Percentiles rank a stretch among this genome's conserved stretches.
phyloP scores from a whole-genome alignment of 352 stramenopile species.

The Globisporangium cystogenes region DNA sequence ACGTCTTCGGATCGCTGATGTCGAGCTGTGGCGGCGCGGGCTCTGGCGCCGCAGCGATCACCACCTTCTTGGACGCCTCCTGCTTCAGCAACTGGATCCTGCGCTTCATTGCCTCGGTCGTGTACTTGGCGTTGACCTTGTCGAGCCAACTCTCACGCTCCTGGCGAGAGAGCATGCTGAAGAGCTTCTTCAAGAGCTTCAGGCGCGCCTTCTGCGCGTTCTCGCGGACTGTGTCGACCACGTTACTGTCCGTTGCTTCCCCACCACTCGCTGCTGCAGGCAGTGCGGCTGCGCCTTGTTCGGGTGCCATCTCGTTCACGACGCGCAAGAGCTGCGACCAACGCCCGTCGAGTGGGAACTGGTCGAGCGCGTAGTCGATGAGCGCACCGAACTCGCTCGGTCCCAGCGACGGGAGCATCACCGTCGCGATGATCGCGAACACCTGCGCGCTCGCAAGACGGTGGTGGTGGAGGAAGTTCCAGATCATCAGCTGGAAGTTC shows the following conservation, averaged over 20 bases:
- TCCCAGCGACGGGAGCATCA: constrained; percentile 39
- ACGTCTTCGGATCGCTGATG: constrained; percentile 24
- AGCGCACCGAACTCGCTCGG: constrained; percentile 35
- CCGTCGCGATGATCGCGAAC: constrained; percentile 30
- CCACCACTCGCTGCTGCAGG: neutral
- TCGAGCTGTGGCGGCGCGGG: constrained; percentile 9
- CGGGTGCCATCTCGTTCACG: constrained; percentile 32
- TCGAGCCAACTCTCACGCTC: constrained; percentile 47
- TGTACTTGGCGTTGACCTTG: constrained; percentile 41
- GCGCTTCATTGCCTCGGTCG: constrained; percentile 30
- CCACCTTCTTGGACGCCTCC: constrained; percentile 8
- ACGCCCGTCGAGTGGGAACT: constrained; percentile 22
- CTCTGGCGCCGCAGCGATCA: constrained; percentile 2
- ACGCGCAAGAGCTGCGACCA: constrained; percentile 42
- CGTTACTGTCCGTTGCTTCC: constrained; percentile 2
- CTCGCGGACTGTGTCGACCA: constrained; percentile 6
- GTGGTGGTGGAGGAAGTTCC: constrained; percentile 55
- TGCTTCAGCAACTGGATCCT: constrained; percentile 16
- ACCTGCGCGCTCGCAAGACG: constrained; percentile 39
- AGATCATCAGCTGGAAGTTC: constrained; percentile 51
- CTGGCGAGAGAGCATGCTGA: constrained; percentile 45
- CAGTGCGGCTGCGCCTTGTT: neutral
- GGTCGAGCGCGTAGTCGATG: constrained; percentile 34
- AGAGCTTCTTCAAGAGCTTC: constrained; percentile 49
- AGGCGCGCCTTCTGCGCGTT: constrained; percentile 26